These are phyloP conservation scores for Trypanosoma boissoni DNA, from an alignment of 208 protist species.

Conservation along the genomic window DNA sequence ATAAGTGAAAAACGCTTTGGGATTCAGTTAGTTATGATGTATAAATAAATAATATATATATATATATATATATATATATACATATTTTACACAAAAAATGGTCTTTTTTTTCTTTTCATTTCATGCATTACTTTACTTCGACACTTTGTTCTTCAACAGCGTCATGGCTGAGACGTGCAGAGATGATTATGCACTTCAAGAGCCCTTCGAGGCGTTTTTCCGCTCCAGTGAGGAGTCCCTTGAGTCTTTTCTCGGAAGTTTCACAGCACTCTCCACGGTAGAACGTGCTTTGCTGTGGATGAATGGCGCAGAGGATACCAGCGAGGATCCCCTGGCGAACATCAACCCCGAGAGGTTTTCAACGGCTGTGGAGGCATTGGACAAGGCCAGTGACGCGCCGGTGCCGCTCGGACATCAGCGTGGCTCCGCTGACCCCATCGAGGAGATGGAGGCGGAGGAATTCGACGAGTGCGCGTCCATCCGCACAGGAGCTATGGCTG, in stretches of 20 bases:
- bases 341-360: conserved; percentile 3
- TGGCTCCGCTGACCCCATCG: not conserved
- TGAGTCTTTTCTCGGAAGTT: conserved; percentile 14
- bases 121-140: not conserved
- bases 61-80: too few relatives aligned
- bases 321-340: too few relatives aligned
- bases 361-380: not conserved
- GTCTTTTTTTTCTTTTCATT: conserved; percentile 10
- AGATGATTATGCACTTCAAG: not conserved
- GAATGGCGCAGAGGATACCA: not conserved
- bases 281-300: conserved; percentile 17
- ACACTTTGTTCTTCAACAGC: not conserved
- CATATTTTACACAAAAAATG: too few relatives aligned
- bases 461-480: conserved; percentile 30
- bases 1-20: too few relatives aligned
- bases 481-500: conserved; percentile 41
- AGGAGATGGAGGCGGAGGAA: conserved; percentile 34
- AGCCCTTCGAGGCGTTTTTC: conserved; percentile 17
- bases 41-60: too few relatives aligned
- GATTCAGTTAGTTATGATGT: too few relatives aligned
- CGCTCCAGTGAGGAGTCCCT: conserved; percentile 15
- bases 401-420: not conserved
- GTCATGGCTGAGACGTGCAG: not conserved
- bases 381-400: too few relatives aligned
- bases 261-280: conserved; percentile 8